A percentile compares a stretch with the other conserved stretches of the same genome.
Evolutionary conservation across 768 basidiomycete genomes (phyloP).

Genomic region (Naematelia encephala): DNA sequence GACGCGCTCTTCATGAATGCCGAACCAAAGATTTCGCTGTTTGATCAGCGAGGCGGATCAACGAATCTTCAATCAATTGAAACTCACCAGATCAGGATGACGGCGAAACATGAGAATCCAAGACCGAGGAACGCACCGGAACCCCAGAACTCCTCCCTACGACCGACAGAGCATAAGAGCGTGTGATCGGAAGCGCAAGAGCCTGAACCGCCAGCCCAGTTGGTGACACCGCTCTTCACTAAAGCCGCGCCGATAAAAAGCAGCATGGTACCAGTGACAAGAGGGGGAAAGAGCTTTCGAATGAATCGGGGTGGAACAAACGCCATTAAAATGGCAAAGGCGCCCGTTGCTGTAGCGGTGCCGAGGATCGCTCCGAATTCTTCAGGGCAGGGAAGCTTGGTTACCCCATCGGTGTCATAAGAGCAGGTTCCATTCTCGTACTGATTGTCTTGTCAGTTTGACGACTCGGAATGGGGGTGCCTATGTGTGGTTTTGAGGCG

Average conservation of each 20-base stretch:
- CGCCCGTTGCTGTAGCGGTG: conserved; percentile 19
- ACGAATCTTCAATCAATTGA: not conserved
- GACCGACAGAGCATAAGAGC: conserved; percentile 13
- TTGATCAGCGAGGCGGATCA: not conserved
- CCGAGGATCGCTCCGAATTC: conserved; percentile 36
- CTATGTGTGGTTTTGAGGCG: too few species aligned
- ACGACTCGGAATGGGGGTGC: too few species aligned
- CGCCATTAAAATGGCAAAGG: conserved; percentile 26
- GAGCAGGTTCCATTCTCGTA: conserved; percentile 30
- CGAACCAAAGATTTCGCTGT: conserved; percentile 26
- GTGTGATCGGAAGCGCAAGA: conserved; percentile 26
- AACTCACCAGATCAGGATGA: conserved; percentile 17
- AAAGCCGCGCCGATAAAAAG: conserved; percentile 29
- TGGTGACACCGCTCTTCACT: conserved; percentile 24
- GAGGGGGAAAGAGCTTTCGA: conserved; percentile 26
- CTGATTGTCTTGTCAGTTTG: too few species aligned
- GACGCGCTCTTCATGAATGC: conserved; percentile 29
- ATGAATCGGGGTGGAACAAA: conserved; percentile 30
- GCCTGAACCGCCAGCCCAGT: conserved; percentile 30
- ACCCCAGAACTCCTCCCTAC: conserved; percentile 16
- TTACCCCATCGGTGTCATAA: conserved; percentile 21
- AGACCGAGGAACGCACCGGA: conserved; percentile 23
- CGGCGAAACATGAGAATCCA: conserved; percentile 27
- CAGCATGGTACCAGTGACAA: conserved; percentile 29
- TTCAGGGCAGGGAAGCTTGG: conserved; percentile 29